Conservation (phyloP, 768 basidiomycete species). For the Tylopilus sp. region DNA sequence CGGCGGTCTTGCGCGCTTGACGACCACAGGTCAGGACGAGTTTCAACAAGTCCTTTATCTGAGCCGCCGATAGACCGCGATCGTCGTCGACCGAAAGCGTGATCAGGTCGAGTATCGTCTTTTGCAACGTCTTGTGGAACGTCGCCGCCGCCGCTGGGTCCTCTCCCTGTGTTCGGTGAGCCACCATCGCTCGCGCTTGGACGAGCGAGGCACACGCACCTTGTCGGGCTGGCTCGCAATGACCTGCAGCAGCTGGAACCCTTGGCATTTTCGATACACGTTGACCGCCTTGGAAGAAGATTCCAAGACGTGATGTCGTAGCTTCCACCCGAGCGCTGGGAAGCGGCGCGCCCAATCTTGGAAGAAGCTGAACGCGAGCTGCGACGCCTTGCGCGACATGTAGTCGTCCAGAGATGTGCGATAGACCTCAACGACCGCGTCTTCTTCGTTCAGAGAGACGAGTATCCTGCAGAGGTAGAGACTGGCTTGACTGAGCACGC, state of each 20-base stretch:
- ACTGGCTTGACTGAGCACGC: constrained; percentile 64
- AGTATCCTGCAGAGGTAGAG: constrained; percentile 64
- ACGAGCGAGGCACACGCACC: constrained; percentile 9
- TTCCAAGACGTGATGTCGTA: constrained; percentile 59
- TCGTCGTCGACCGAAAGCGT: constrained; percentile 48
- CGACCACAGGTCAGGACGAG: constrained; percentile 62
- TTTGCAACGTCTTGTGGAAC: constrained; percentile 46
- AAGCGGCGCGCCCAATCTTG: constrained; percentile 70
- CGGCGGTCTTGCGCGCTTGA: constrained; percentile 50
- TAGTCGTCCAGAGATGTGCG: constrained; percentile 69
- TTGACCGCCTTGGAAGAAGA: constrained; percentile 64
- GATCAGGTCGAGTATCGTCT: constrained; percentile 46
- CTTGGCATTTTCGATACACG: constrained; percentile 70
- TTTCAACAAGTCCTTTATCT: constrained; percentile 80
- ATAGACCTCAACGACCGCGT: constrained; percentile 53
- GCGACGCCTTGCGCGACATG: constrained; percentile 74
- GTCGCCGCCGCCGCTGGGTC: constrained; percentile 42
- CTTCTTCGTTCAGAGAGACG: constrained; percentile 35
- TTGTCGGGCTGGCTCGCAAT: constrained; percentile 47
- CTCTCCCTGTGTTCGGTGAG: constrained; percentile 29
- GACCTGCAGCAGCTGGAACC: constrained; percentile 64
- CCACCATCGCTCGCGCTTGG: not conserved
- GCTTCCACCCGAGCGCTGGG: constrained; percentile 60
- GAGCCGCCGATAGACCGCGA: constrained; percentile 49
- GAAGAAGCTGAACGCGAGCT: constrained; percentile 71